Percentiles rank a stretch among this genome's conserved stretches.
Evolutionary conservation across 495 filamentous ascomycete genomes (phyloP).

Genomic region (Talaromyces nanjingensis): DNA sequence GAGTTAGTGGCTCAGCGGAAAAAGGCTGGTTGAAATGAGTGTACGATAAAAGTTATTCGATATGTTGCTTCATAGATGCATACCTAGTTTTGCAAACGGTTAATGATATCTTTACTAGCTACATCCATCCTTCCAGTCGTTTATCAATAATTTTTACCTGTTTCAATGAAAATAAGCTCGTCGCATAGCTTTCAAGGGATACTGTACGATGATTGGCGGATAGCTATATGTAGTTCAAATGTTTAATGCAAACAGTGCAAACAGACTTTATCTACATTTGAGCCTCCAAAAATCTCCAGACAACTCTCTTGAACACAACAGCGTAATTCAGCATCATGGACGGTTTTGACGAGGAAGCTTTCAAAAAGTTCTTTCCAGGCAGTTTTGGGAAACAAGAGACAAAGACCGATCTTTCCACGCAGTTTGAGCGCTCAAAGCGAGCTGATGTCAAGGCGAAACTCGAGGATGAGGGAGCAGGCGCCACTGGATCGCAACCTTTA

Average conservation of each 20-base stretch:
- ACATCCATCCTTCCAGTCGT: neutral
- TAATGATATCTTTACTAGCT: neutral
- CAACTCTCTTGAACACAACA: constrained; percentile 1
- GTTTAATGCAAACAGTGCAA: constrained; percentile 32
- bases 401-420: constrained; percentile 64
- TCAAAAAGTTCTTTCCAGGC: constrained; percentile 73
- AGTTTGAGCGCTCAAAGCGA: constrained; percentile 73
- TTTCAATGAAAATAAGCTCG: too few relatives aligned
- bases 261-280: constrained; percentile 8
- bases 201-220: neutral
- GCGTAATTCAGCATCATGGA: constrained; percentile 18
- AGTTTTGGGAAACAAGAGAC: constrained; percentile 81
- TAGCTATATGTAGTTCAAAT: neutral
- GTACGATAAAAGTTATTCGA: neutral
- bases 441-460: constrained; percentile 25
- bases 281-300: constrained; percentile 1
- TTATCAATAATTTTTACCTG: too few relatives aligned
- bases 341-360: constrained; percentile 67
- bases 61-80: neutral
- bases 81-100: neutral
- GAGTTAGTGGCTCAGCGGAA: constrained; percentile 33
- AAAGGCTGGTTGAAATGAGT: constrained; percentile 13
- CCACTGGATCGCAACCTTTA: constrained; percentile 14
- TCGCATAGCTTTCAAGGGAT: neutral
- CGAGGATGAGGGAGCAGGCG: constrained; percentile 12